Conservation (phyloP, 371 early-diverging fungal species). For the Mortierella sp. region DNA sequence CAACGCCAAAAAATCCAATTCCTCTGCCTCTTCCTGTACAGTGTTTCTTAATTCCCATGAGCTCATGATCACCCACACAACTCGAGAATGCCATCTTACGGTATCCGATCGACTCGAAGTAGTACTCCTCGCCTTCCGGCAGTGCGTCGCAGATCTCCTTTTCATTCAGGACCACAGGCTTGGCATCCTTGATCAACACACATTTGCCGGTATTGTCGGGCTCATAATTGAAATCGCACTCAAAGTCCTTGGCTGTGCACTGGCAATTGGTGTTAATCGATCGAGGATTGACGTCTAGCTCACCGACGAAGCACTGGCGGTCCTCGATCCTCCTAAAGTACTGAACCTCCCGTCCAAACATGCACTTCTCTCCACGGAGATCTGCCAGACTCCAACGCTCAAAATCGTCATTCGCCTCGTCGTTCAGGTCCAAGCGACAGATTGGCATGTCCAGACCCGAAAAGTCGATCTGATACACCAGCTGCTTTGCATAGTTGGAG, state of each 20-base stretch:
- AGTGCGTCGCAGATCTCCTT: conserved; percentile 66
- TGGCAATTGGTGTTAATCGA: conserved; percentile 71
- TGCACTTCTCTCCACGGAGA: conserved; percentile 65
- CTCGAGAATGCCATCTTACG: conserved; percentile 82
- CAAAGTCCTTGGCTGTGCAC: conserved; percentile 87
- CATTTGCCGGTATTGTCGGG: conserved; percentile 71
- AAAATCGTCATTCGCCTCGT: conserved; percentile 74
- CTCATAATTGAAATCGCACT: conserved; percentile 88
- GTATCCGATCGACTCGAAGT: conserved; percentile 71
- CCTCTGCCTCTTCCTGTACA: conserved; percentile 71
- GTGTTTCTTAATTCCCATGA: conserved; percentile 70
- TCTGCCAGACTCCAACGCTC: conserved; percentile 80
- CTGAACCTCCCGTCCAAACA: conserved; percentile 79
- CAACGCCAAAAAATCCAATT: conserved; percentile 58
- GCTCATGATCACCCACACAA: conserved; percentile 69
- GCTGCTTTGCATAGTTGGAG: conserved; percentile 51
- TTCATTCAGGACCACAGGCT: conserved; percentile 58
- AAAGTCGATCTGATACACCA: conserved; percentile 83
- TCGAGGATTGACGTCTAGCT: conserved; percentile 73
- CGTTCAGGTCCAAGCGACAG: conserved; percentile 55
- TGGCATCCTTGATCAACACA: conserved; percentile 69
- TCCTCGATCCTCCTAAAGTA: conserved; percentile 85
- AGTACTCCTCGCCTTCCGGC: conserved; percentile 62
- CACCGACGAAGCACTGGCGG: conserved; percentile 82
- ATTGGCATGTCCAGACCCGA: conserved; percentile 35